Percentiles rank a stretch among this genome's conserved stretches.
Evolutionary conservation across 257 asterid species (phyloP).

Genomic region (Striga asiatica): DNA sequence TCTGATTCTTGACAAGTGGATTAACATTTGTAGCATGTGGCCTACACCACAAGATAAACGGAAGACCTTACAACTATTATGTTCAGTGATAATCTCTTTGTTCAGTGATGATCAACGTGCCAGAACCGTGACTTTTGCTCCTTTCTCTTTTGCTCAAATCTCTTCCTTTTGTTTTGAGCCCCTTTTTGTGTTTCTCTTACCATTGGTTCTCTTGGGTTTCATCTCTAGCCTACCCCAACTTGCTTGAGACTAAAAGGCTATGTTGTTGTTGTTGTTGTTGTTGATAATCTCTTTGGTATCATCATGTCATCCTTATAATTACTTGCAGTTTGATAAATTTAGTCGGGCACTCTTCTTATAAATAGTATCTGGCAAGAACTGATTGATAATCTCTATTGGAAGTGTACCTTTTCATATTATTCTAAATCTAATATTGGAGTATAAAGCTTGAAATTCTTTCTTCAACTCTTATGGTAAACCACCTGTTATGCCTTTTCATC

Average conservation of each 20-base stretch:
- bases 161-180: no score
- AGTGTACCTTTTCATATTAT: constrained; percentile 1
- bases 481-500: not conserved
- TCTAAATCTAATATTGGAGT: not conserved
- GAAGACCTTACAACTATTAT: no score
- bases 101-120: no score
- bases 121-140: no score
- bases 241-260: no score
- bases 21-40: not conserved
- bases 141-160: no score
- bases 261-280: no score
- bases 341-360: not conserved
- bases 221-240: no score
- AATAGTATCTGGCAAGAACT: not conserved
- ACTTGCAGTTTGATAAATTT: not conserved
- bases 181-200: no score
- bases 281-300: no score
- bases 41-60: not conserved
- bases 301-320: not conserved
- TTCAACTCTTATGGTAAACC: constrained; percentile 5
- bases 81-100: no score
- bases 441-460: constrained; percentile 9
- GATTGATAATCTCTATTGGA: not conserved
- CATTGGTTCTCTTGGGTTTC: no score
- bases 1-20: not conserved